Conservation (phyloP, 331 rosid species). For the Pyrus hybrid region DNA sequence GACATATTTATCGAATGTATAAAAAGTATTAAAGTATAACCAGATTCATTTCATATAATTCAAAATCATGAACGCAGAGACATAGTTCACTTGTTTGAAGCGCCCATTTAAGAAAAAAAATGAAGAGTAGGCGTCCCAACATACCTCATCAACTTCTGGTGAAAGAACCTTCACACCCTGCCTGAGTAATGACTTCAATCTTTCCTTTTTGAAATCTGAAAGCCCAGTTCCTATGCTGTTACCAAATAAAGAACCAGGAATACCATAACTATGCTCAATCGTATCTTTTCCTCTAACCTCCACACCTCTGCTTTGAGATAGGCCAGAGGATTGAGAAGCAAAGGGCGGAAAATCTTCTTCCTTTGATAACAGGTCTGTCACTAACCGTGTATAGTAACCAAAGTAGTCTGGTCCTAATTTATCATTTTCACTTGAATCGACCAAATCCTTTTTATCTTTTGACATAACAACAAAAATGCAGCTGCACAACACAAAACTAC, state of each 20-base stretch:
- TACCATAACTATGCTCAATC: background rate
- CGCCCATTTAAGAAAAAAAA: no score
- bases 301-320: conserved; percentile 14
- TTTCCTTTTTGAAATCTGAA: conserved; percentile 49
- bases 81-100: no score
- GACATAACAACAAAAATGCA: conserved; percentile 49
- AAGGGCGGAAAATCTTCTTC: conserved; percentile 37
- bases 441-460: conserved; percentile 20
- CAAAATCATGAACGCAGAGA: background rate
- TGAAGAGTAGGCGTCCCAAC: background rate
- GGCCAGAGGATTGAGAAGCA: conserved; percentile 16
- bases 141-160: conserved; percentile 80
- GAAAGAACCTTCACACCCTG: conserved; percentile 63
- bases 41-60: background rate
- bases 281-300: conserved; percentile 19
- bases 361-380: conserved; percentile 41
- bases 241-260: conserved; percentile 29
- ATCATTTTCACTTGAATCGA: no score
- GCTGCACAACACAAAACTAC: conserved; percentile 26
- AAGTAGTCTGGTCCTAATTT: conserved; percentile 20
- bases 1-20: background rate
- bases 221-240: conserved; percentile 35
- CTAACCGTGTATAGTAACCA: conserved; percentile 53
- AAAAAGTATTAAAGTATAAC: background rate
- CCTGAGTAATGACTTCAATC: conserved; percentile 55